Evolutionary conservation across 768 basidiomycete genomes (phyloP), one percentile per base, ranked within the genome.

Genomic region (Serpula lacrymans): DNA sequence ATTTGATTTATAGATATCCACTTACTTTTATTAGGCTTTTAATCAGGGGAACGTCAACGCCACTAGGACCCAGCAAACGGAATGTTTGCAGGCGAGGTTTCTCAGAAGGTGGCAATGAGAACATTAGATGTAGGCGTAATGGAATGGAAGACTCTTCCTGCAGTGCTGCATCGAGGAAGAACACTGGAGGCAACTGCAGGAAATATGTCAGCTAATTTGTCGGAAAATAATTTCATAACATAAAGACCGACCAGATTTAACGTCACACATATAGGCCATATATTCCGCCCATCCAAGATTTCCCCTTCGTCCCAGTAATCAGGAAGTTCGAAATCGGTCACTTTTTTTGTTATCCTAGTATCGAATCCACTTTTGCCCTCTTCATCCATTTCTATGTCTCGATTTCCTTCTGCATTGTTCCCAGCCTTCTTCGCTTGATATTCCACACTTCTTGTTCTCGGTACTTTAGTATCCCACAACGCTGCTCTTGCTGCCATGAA

Each of bases 241-340:
- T 14, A 21, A 21, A 21, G 3, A 72, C 79, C 10, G 47, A 91
- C 88, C 18, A 90, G 49, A 46, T 92, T 90, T 39, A 93, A 56
- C 1, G 88, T 90, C 18, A 91, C 63, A 45, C 80, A 80, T 4
- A 93, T 70, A 0, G 90, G 91, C 80, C 90, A 86, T 10, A 55
- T 49, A 2, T 84, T 77, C 45, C 79, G 67, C 2, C 80, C 81
- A 27, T 67, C 71, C 21, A 91, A 54, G 13, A 68, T 59, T 42
- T 81, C 83, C 0, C 91, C 91, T 47, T 88, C 87, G 52, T 89
- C 89, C 87, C 88, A 90, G 46, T 82, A 87, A 57, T 94, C 90
- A 9, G 80, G 74, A 16, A 93, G 71, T 63, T 94, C 91, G 50
- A 93, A 93, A 59, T 94, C 91, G 7, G 78, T 77, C 9, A 80